These are phyloP conservation scores for Botryotinia calthae DNA, from an alignment of 2,329 filamentous ascomycete genomes.

Conservation along the genomic window DNA sequence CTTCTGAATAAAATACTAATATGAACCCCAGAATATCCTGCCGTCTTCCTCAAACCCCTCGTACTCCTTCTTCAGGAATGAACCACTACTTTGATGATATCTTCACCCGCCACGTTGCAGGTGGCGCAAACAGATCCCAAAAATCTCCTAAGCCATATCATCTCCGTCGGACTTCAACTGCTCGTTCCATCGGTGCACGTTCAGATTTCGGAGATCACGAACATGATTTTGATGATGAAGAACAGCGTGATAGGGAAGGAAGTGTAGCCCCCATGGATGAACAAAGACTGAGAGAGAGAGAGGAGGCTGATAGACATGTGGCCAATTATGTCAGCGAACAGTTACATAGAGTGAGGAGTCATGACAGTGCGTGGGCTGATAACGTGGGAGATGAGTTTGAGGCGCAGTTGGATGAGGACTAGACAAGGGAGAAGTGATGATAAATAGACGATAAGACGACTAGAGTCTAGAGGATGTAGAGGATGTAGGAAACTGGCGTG, in stretches of 20 bases:
- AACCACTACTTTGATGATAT: constrained; percentile 95
- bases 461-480: neutral
- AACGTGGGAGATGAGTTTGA: constrained; percentile 61
- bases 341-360: constrained; percentile 67
- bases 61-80: constrained; percentile 79
- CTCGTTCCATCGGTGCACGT: constrained; percentile 77
- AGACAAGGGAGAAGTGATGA: neutral
- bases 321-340: constrained; percentile 80
- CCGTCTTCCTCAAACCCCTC: constrained; percentile 87
- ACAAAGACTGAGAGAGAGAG: constrained; percentile 49
- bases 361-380: constrained; percentile 36
- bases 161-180: constrained; percentile 76
- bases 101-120: constrained; percentile 57
- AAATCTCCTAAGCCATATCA: constrained; percentile 46
- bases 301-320: constrained; percentile 66
- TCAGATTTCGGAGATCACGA: constrained; percentile 65
- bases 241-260: constrained; percentile 38
- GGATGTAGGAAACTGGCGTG: neutral
- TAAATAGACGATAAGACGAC: neutral
- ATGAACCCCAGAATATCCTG: constrained; percentile 66
- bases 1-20: constrained; percentile 42
- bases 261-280: constrained; percentile 52
- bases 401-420: constrained; percentile 49
- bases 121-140: constrained; percentile 34
- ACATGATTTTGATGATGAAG: constrained; percentile 30